phyloP scores from a whole-genome alignment of 257 asterid genomes.

The Capsicum chinense region DNA sequence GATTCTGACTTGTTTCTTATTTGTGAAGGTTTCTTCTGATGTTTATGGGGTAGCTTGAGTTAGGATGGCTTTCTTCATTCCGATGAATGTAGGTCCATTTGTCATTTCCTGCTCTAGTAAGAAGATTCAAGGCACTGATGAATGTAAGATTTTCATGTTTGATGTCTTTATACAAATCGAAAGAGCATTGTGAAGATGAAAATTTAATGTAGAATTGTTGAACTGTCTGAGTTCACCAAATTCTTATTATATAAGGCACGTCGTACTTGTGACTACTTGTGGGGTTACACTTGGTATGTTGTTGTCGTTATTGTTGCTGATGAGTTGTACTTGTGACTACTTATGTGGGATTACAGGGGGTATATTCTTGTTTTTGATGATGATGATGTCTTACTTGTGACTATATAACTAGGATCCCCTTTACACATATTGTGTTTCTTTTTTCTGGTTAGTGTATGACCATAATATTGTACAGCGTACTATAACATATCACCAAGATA shows the following conservation, averaged over 20 bases:
- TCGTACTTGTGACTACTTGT: neutral
- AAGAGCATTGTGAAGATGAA: neutral
- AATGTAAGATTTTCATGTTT: constrained; percentile 31
- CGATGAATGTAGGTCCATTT: constrained; percentile 37
- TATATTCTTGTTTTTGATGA: too few species aligned
- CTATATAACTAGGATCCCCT: neutral
- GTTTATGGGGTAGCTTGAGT: constrained; percentile 31
- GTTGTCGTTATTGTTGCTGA: too few species aligned
- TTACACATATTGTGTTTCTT: neutral
- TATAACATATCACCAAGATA: neutral
- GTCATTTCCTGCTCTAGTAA: constrained; percentile 39
- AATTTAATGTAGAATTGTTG: neutral
- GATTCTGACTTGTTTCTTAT: neutral
- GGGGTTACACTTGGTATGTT: too few species aligned
- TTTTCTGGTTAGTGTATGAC: neutral
- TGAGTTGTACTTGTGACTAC: too few species aligned
- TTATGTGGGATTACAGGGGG: too few species aligned
- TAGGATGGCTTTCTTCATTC: constrained; percentile 32
- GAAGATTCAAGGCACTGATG: constrained; percentile 31
- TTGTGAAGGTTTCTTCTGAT: constrained; percentile 21
- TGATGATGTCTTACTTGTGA: neutral
- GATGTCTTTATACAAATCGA: neutral
- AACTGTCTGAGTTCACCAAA: neutral
- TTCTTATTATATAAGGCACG: neutral
- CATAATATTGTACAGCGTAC: neutral